These are phyloP conservation scores for Cordyceps militaris DNA, from an alignment of 2,329 filamentous ascomycete genomes.

Conservation along the genomic window DNA sequence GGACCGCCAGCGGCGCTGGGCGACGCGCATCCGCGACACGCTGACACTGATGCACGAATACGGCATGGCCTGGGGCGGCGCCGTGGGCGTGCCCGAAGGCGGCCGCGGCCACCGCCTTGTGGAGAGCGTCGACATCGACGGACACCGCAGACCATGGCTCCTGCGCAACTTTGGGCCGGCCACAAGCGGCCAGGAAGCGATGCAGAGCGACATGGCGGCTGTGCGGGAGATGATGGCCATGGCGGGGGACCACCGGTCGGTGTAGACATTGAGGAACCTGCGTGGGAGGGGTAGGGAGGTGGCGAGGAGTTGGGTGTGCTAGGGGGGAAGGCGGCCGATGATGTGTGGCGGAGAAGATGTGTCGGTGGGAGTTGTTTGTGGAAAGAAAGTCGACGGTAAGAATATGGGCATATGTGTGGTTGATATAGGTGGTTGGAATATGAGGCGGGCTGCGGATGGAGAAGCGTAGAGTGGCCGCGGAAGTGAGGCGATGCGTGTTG, in stretches of 20 bases:
- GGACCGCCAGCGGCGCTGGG: not conserved
- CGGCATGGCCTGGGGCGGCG: not conserved
- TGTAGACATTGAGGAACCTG: no score
- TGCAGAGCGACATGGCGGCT: no score
- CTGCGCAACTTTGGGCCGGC: not conserved
- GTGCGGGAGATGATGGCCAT: no score
- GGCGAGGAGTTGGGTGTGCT: no score
- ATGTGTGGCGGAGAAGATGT: no score
- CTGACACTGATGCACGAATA: not conserved
- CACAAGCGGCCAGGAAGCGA: no score
- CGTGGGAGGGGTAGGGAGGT: no score
- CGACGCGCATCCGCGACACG: not conserved
- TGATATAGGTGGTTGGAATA: not conserved
- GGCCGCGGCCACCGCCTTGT: not conserved
- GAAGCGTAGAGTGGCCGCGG: no score
- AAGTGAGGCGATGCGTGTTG: not conserved
- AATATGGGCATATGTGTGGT: not conserved
- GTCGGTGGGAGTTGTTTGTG: not conserved
- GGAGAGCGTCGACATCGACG: not conserved
- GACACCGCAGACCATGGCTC: not conserved
- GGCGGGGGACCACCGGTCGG: no score
- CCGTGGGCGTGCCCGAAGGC: not conserved
- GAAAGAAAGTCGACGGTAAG: not conserved
- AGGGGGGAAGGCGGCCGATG: no score
- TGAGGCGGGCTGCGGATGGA: not conserved